Evolutionary conservation across 768 basidiomycete species (phyloP), one percentile per base, ranked within the genome.

Genomic region (Russula ochroleuca): DNA sequence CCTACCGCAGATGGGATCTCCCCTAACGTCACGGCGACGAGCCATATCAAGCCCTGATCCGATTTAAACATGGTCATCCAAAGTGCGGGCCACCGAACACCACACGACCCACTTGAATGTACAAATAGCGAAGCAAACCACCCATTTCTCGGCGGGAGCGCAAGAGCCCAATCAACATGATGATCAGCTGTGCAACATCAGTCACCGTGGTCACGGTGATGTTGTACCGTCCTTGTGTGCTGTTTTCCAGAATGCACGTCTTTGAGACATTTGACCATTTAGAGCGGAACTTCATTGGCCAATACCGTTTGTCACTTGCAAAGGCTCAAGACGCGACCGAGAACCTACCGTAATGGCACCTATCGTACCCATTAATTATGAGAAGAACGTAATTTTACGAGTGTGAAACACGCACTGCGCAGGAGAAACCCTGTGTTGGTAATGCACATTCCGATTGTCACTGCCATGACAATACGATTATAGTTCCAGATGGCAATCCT

Each of bases 41-140:
- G 41, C 57, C 63, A 64, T 37, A 64, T 37, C 31, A 64, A 53
- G 19, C 63, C 63, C 63, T 64, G 23, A 15, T 52, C n/a, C 19
- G 45, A 17, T 37, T 41, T 64, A 17, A 59, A 25, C 40, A 33
- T 19, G 10, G 23, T 25, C 14, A 17, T n/a, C n/a, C n/a, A n/a
- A n/a, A n/a, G n/a, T n/a, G n/a, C n/a, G n/a, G n/a, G n/a, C n/a
- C n/a, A n/a, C n/a, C n/a, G 40, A 28, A 59, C 41, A 50, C 9
- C 25, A 41, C 9, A 23, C 28, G 6, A 58, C 56, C 9, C 23
- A 64, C 63, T 23, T 64, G 63, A 23, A 43, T 28, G 35, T 54
- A 64, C 9, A 59, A 9, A 45, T 35, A 17, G 25, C 43, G 41
- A 28, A 51, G 52, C 5, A 64, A 21, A 17, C 51, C 51, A 21